phyloP scores from a whole-genome alignment of 2,329 filamentous ascomycete genomes.

The Exserohilum turcica region DNA sequence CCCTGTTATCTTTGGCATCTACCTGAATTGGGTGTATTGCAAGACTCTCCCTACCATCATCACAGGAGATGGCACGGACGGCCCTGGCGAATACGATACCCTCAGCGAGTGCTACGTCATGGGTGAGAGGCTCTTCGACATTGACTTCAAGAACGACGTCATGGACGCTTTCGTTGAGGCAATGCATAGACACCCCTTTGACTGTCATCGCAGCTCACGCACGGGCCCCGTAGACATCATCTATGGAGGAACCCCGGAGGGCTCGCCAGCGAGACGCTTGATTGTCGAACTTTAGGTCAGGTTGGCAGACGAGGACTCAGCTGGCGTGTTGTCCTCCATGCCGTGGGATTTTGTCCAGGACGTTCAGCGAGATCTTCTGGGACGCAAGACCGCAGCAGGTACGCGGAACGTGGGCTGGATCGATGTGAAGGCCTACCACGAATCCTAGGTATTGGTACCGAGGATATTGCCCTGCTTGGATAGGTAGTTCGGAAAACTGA shows the following conservation, averaged over 20 bases:
- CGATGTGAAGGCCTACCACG: too few species aligned
- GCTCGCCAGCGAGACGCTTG: background rate
- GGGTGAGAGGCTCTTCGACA: background rate
- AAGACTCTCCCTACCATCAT: background rate
- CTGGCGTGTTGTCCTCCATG: background rate
- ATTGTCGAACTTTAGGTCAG: background rate
- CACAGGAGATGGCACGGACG: background rate
- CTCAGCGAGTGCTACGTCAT: background rate
- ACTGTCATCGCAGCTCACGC: background rate
- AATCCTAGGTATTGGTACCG: too few species aligned
- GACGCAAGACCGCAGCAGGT: too few species aligned
- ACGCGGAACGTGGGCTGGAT: too few species aligned
- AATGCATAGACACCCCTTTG: background rate
- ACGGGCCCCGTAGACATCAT: background rate
- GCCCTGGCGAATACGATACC: background rate
- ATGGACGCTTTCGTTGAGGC: background rate
- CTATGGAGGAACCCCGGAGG: background rate
- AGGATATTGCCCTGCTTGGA: too few species aligned
- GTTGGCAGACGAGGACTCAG: background rate
- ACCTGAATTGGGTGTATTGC: background rate
- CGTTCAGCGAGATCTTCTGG: too few species aligned
- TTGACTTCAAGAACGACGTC: background rate
- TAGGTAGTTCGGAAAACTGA: too few species aligned
- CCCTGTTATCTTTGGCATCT: background rate
- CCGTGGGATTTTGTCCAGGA: background rate